Conservation (phyloP, 352 stramenopile species). For the Phytophthora lateralis region DNA sequence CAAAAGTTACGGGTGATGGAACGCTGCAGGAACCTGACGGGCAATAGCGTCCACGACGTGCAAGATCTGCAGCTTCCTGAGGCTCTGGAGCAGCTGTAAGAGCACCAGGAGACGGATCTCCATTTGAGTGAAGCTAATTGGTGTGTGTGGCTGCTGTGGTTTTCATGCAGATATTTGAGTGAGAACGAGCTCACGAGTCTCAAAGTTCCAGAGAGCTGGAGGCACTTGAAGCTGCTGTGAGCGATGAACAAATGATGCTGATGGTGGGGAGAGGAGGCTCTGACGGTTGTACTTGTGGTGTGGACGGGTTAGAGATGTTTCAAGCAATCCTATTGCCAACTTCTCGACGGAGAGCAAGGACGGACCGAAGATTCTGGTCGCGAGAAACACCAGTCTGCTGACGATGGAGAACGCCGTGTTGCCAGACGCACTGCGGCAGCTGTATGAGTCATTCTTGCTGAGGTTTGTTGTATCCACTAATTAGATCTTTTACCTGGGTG, state of each 20-base stretch:
- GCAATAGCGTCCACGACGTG: slow-evolving; percentile 19
- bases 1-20: slow-evolving; percentile 4
- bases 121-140: not conserved
- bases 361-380: slow-evolving; percentile 25
- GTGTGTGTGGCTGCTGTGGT: not conserved
- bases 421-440: slow-evolving; percentile 22
- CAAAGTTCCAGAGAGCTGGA: slow-evolving; percentile 23
- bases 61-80: slow-evolving; percentile 22
- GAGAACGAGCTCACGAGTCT: slow-evolving; percentile 24
- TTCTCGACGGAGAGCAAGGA: slow-evolving; percentile 25
- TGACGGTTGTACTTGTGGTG: not conserved
- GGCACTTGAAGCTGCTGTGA: slow-evolving; percentile 27
- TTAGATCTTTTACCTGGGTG: not conserved
- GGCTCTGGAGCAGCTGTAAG: slow-evolving; percentile 28
- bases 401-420: slow-evolving; percentile 21
- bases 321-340: slow-evolving; percentile 34
- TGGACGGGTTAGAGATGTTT: slow-evolving; percentile 25
- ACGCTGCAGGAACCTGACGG: slow-evolving; percentile 26
- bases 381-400: slow-evolving; percentile 26
- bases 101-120: not conserved
- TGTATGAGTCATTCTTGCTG: slow-evolving; percentile 15
- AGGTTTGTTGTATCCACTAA: not conserved
- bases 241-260: slow-evolving; percentile 1
- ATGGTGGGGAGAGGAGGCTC: not conserved
- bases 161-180: slow-evolving; percentile 24